Percentiles rank a stretch among this genome's conserved stretches.
phyloP scores from a whole-genome alignment of 2,329 filamentous ascomycete genomes.

The Aspergillus fischeri region DNA sequence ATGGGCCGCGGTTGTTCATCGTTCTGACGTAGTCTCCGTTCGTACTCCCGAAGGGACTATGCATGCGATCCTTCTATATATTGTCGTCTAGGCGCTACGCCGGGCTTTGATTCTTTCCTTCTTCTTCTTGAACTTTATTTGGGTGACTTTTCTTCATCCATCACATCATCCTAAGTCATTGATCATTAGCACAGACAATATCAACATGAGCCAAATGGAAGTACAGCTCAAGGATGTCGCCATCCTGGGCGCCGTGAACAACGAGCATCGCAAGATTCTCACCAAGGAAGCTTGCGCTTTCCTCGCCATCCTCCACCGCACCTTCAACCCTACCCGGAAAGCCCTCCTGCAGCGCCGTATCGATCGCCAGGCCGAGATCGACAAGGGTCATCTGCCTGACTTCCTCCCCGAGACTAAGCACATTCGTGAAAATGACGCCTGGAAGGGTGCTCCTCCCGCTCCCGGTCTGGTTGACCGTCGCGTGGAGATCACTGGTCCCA shows the following conservation, averaged over 20 bases:
- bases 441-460: conserved; percentile 87
- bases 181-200: background rate
- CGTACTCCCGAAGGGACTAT: conserved; percentile 5
- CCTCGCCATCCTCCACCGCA: conserved; percentile 88
- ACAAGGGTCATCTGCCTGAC: conserved; percentile 82
- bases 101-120: background rate
- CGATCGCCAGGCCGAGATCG: conserved; percentile 84
- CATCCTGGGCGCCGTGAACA: conserved; percentile 74
- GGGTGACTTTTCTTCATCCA: background rate
- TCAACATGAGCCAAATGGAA: conserved; percentile 65
- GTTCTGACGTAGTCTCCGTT: conserved; percentile 16
- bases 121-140: conserved; percentile 1
- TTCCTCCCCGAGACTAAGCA: conserved; percentile 94
- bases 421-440: conserved; percentile 89
- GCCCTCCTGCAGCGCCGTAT: conserved; percentile 80
- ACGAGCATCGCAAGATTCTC: conserved; percentile 83
- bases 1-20: conserved; percentile 21
- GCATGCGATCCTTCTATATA: conserved; percentile 3
- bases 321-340: conserved; percentile 89
- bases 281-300: conserved; percentile 87
- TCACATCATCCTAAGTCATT: background rate
- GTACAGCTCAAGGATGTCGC: conserved; percentile 81
- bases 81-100: conserved; percentile 5
- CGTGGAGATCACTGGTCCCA: conserved; percentile 95
- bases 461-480: conserved; percentile 89